Evolutionary conservation across 2,329 filamentous ascomycete genomes (phyloP).

Genomic region (Botrytis fabae): DNA sequence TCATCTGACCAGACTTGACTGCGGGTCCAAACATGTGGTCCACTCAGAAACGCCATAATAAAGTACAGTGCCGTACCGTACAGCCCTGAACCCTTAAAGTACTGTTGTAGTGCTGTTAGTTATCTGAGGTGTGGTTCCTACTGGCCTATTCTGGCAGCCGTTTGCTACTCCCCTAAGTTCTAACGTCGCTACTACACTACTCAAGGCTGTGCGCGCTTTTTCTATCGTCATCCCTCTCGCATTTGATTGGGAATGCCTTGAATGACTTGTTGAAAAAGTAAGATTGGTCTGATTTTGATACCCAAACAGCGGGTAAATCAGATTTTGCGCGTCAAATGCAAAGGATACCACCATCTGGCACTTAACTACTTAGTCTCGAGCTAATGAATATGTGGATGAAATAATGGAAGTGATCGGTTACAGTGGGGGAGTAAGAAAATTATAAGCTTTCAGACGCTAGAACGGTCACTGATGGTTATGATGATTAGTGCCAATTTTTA

Average conservation of each 20-base stretch:
- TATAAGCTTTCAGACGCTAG: conserved; percentile 12
- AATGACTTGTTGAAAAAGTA: conserved; percentile 3
- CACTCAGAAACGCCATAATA: neutral
- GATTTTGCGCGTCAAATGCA: conserved; percentile 15
- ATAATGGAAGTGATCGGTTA: neutral
- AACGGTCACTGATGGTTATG: neutral
- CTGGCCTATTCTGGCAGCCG: neutral
- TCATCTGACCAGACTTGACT: conserved; percentile 19
- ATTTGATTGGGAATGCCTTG: neutral
- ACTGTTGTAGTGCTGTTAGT: neutral
- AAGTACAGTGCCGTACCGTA: neutral
- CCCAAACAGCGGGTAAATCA: conserved; percentile 8
- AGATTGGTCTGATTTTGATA: neutral
- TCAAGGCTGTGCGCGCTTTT: conserved; percentile 6
- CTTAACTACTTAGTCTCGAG: neutral
- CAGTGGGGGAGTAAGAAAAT: conserved; percentile 3
- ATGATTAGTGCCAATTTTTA: neutral
- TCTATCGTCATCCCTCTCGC: neutral
- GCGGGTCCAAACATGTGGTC: conserved; percentile 15
- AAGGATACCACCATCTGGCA: neutral
- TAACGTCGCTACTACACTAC: neutral
- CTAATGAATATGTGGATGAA: neutral
- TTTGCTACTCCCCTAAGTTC: neutral
- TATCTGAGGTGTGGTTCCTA: neutral
- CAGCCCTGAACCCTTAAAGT: neutral